Evolutionary conservation across 2,329 filamentous ascomycete species (phyloP).

Genomic region (Stenocarpella maydis): DNA sequence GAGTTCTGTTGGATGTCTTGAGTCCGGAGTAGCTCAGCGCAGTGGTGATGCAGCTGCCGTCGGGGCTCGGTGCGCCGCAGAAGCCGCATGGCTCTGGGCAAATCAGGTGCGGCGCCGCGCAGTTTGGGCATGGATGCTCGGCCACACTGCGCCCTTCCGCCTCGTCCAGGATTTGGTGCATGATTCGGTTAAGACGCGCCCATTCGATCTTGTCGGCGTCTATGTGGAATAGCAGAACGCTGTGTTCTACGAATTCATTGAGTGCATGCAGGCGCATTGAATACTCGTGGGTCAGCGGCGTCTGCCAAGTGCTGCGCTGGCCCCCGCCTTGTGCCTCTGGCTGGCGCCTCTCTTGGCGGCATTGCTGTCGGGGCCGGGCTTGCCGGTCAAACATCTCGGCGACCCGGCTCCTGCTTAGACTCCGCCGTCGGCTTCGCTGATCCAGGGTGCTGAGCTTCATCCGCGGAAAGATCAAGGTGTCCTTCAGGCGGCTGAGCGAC

Average conservation of each 20-base stretch:
- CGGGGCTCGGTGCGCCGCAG: conserved; percentile 42
- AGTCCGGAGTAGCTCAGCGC: neutral
- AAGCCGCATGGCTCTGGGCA: conserved; percentile 46
- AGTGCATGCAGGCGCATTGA: neutral
- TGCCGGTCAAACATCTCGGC: conserved; percentile 46
- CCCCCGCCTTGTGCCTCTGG: neutral
- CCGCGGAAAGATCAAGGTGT: conserved; percentile 47
- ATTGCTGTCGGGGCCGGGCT: neutral
- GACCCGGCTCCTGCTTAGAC: conserved; percentile 48
- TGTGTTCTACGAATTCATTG: neutral
- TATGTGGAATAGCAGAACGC: neutral
- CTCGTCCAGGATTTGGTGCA: neutral
- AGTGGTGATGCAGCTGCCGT: neutral
- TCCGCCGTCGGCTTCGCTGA: conserved; percentile 45
- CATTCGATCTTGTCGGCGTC: neutral
- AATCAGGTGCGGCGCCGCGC: conserved; percentile 32
- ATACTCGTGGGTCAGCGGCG: neutral
- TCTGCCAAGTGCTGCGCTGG: neutral
- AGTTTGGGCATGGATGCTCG: conserved; percentile 43
- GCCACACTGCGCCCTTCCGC: too few relatives aligned
- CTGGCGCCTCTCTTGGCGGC: neutral
- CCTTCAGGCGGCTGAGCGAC: conserved; percentile 37
- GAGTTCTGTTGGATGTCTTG: accelerated
- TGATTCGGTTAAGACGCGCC: neutral
- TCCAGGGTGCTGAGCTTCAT: conserved; percentile 44